Evolutionary conservation across 257 asterid species (phyloP).

Genomic region (Nicotiana noctiflora): DNA sequence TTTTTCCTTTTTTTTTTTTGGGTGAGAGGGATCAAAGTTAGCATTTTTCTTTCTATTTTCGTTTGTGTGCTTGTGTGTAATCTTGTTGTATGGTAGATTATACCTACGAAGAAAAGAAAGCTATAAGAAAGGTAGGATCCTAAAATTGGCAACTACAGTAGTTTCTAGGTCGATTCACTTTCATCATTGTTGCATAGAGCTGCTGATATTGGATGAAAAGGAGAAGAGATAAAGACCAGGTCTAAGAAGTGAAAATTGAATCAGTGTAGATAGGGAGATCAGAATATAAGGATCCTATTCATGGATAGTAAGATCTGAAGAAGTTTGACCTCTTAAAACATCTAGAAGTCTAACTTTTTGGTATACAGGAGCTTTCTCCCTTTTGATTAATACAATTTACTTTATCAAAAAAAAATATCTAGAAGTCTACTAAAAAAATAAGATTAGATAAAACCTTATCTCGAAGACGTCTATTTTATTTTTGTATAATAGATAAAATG

Average conservation of each 20-base stretch:
- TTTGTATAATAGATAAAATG: neutral
- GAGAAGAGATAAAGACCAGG: neutral
- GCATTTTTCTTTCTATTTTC: neutral
- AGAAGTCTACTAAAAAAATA: neutral
- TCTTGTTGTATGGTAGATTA: neutral
- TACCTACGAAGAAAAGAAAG: neutral
- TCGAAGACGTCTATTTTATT: neutral
- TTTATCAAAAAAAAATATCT: too few species aligned
- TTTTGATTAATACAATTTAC: too few species aligned
- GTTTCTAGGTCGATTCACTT: neutral
- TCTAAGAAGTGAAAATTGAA: neutral
- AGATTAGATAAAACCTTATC: neutral
- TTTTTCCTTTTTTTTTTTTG: neutral
- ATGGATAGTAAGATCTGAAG: neutral
- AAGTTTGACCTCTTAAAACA: neutral
- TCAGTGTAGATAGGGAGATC: neutral
- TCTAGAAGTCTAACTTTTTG: neutral
- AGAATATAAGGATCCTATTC: neutral
- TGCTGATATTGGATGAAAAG: neutral
- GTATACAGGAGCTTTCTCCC: too few species aligned
- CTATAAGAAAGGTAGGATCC: neutral
- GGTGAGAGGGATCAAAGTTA: neutral
- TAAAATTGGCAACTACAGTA: neutral
- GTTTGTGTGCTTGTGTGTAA: neutral
- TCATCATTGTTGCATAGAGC: neutral